phyloP scores from a whole-genome alignment of 2,329 filamentous ascomycete species.

The Microdochium trichocladiopsis region DNA sequence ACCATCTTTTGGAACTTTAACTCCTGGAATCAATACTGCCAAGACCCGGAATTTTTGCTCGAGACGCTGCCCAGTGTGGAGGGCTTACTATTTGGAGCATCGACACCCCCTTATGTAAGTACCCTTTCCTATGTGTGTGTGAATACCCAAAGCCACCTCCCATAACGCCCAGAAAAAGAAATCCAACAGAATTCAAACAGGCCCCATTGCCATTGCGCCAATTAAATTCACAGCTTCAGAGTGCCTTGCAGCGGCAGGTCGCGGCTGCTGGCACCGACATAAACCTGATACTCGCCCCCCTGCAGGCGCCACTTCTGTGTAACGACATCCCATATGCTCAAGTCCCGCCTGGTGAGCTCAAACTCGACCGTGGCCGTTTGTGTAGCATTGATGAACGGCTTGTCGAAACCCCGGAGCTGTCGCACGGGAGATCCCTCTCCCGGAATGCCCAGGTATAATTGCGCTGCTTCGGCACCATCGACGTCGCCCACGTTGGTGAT shows the following conservation, averaged over 20 bases:
- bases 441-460: constrained; percentile 41
- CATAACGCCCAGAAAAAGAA: too few species aligned
- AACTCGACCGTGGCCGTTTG: constrained; percentile 39
- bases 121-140: too few species aligned
- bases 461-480: constrained; percentile 37
- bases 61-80: too few species aligned
- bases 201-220: neutral
- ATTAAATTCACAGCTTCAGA: constrained; percentile 23
- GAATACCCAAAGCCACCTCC: too few species aligned
- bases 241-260: constrained; percentile 31
- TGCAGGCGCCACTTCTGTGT: constrained; percentile 54
- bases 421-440: constrained; percentile 33
- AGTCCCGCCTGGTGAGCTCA: constrained; percentile 51
- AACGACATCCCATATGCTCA: constrained; percentile 59
- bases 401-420: constrained; percentile 62
- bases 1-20: too few species aligned
- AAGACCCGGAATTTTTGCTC: too few species aligned
- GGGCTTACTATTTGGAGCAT: too few species aligned
- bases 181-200: too few species aligned
- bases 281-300: constrained; percentile 34
- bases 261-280: constrained; percentile 40
- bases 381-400: constrained; percentile 41
- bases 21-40: too few species aligned
- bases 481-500: constrained; percentile 34
- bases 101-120: too few species aligned